Conservation (phyloP, 768 basidiomycete species). For the Lactarius indigo region DNA sequence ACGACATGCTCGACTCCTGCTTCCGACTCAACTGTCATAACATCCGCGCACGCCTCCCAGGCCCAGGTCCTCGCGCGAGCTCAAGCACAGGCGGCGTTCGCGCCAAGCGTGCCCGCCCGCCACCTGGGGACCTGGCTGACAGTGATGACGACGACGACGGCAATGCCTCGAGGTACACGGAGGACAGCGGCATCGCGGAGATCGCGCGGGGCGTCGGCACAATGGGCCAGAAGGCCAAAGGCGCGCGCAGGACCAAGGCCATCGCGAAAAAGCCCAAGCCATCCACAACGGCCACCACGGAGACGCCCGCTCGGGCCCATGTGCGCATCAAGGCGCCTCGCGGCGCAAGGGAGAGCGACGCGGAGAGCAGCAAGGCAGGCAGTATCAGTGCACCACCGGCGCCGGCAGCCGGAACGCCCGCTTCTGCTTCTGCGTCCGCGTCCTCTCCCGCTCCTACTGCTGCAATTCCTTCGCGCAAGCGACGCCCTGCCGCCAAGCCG, state of each 20-base stretch:
- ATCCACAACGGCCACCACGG: not conserved
- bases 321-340: constrained; percentile 4
- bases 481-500: not conserved
- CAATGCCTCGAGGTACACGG: constrained; percentile 29
- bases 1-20: constrained; percentile 70
- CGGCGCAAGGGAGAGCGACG: not conserved
- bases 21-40: constrained; percentile 52
- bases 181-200: constrained; percentile 34
- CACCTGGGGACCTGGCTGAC: not conserved
- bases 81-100: constrained; percentile 27
- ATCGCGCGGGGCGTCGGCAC: constrained; percentile 28
- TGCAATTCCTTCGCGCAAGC: not conserved
- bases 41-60: constrained; percentile 30
- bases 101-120: constrained; percentile 31
- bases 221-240: constrained; percentile 17
- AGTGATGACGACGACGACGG: constrained; percentile 29
- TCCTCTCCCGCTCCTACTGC: not conserved
- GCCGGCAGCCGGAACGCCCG: not conserved
- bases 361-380: constrained; percentile 11
- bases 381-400: not conserved
- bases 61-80: not conserved
- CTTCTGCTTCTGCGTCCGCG: not conserved
- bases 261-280: constrained; percentile 11
- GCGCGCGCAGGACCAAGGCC: constrained; percentile 26
- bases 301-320: not conserved